phyloP scores from a whole-genome alignment of 2,329 filamentous ascomycete genomes.

The Sclerotinia nivalis region DNA sequence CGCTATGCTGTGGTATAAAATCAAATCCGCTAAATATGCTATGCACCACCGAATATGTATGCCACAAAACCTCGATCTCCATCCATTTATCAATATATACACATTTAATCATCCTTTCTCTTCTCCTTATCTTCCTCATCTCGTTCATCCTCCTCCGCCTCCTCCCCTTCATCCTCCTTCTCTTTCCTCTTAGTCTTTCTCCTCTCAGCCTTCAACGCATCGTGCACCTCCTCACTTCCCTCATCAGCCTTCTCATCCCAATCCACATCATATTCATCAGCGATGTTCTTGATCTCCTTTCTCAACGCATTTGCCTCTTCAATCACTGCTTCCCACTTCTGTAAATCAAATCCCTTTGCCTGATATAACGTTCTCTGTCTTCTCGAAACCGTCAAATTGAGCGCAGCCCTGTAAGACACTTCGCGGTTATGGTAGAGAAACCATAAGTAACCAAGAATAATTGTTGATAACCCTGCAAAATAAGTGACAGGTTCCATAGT shows the following conservation, averaged over 20 bases:
- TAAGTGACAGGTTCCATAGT: slow-evolving; percentile 90
- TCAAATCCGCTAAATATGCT: neutral
- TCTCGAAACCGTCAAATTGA: slow-evolving; percentile 81
- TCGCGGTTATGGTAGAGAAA: slow-evolving; percentile 92
- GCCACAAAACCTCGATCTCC: neutral
- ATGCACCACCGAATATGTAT: neutral
- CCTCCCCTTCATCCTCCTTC: slow-evolving; percentile 45
- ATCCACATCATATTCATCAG: slow-evolving; percentile 85
- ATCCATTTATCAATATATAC: neutral
- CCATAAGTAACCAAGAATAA: slow-evolving; percentile 91
- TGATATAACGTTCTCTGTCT: slow-evolving; percentile 78
- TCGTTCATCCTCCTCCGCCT: slow-evolving; percentile 21
- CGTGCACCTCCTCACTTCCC: slow-evolving; percentile 63
- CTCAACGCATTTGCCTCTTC: slow-evolving; percentile 77
- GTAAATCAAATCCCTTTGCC: slow-evolving; percentile 70
- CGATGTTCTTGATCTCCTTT: slow-evolving; percentile 76
- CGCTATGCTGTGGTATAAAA: slow-evolving; percentile 15
- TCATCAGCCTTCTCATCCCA: slow-evolving; percentile 81
- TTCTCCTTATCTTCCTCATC: slow-evolving; percentile 5
- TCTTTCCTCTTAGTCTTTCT: slow-evolving; percentile 41
- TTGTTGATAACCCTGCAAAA: slow-evolving; percentile 77
- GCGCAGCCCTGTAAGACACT: slow-evolving; percentile 80
- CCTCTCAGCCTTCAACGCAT: slow-evolving; percentile 57
- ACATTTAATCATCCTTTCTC: neutral
- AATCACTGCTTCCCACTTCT: slow-evolving; percentile 75